phyloP scores from a whole-genome alignment of 2,329 filamentous ascomycete genomes.

The Pseudogymnoascus destructans region DNA sequence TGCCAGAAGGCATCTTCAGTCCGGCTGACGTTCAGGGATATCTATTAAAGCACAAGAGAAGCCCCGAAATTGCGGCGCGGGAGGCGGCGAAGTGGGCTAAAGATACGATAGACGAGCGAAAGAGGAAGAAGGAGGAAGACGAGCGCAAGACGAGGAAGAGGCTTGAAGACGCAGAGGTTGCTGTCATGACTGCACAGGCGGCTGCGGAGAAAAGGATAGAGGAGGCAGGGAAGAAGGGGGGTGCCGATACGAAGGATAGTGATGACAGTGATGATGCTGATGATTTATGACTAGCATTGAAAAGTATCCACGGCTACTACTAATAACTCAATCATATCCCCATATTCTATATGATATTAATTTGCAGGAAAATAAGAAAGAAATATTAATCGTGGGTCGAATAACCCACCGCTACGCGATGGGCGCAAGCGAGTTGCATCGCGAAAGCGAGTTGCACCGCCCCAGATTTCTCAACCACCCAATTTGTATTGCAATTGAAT shows the following conservation, averaged over 20 bases:
- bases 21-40: conserved; percentile 55
- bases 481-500: too few species aligned
- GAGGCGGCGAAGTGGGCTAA: conserved; percentile 42
- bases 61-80: conserved; percentile 39
- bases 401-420: too few species aligned
- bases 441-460: too few species aligned
- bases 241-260: conserved; percentile 14
- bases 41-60: conserved; percentile 48
- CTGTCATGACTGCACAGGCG: conserved; percentile 6
- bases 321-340: neutral
- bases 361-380: neutral
- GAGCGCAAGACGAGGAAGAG: conserved; percentile 18
- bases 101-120: conserved; percentile 36
- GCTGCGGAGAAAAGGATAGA: conserved; percentile 15
- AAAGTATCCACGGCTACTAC: neutral
- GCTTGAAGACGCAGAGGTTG: conserved; percentile 13
- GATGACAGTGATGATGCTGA: neutral
- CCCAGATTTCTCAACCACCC: too few species aligned
- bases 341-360: neutral
- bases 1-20: conserved; percentile 40
- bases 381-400: too few species aligned
- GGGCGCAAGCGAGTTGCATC: too few species aligned
- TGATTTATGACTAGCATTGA: neutral
- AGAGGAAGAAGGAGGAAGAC: conserved; percentile 22
- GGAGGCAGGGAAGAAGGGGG: conserved; percentile 10